A percentile compares a stretch with the other conserved stretches of the same genome.
Conservation (phyloP, 768 basidiomycete genomes). For the Lactifluus subvellereus region DNA sequence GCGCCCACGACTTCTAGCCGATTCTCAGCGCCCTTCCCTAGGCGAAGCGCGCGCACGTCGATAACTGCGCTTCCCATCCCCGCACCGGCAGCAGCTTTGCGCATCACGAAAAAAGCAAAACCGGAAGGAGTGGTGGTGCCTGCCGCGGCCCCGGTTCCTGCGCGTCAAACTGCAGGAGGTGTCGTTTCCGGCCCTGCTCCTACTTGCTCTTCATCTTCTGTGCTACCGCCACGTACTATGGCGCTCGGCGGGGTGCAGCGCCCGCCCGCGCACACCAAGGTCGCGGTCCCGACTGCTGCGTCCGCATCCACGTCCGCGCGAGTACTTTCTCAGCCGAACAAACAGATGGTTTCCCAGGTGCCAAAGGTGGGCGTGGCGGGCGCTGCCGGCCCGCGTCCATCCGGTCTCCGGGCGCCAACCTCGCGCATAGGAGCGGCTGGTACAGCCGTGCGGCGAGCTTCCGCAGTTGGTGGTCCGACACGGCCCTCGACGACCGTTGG, state of each 20-base stretch:
- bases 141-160: background rate
- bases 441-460: background rate
- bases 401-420: conserved; percentile 8
- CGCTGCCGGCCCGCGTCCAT: background rate
- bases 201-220: background rate
- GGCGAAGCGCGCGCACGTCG: conserved; percentile 4
- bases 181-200: background rate
- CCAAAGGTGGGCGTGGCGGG: background rate
- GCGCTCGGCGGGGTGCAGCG: conserved; percentile 14
- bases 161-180: background rate
- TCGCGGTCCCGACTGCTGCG: background rate
- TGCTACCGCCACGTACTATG: background rate
- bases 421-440: background rate
- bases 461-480: background rate
- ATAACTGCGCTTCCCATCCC: conserved; percentile 12
- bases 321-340: background rate
- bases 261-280: background rate
- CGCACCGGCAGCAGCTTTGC: background rate
- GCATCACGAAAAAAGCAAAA: conserved; percentile 1
- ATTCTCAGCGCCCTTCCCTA: background rate
- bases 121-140: background rate
- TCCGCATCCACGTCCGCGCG: background rate
- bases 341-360: background rate
- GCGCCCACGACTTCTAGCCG: background rate
- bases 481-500: background rate